These are phyloP conservation scores for Colletotrichum theobromicola DNA, from an alignment of 2,329 filamentous ascomycete species.

Conservation along the genomic window DNA sequence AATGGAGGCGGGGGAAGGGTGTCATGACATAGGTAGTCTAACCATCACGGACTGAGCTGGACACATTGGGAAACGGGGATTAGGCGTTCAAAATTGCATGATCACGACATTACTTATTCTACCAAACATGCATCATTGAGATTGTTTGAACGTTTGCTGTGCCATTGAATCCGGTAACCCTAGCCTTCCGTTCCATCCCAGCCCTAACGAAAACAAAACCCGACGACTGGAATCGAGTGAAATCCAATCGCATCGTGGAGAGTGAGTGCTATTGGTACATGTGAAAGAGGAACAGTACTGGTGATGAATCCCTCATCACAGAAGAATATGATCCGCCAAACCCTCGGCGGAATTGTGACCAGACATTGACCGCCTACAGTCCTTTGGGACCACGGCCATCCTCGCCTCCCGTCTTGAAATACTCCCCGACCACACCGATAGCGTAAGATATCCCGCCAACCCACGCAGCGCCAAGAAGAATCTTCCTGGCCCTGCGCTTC, in stretches of 20 bases:
- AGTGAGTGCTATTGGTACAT: constrained; percentile 1
- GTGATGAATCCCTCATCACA: neutral
- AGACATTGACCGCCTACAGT: neutral
- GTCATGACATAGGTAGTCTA: neutral
- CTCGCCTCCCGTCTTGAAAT: constrained; percentile 53
- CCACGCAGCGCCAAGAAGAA: constrained; percentile 59
- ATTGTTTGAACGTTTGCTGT: neutral
- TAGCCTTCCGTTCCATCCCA: neutral
- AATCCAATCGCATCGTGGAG: neutral
- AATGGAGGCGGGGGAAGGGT: neutral
- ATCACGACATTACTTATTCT: neutral
- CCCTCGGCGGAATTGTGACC: too few relatives aligned
- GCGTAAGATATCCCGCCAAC: constrained; percentile 62
- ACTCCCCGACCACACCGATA: constrained; percentile 63
- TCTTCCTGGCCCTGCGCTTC: constrained; percentile 48
- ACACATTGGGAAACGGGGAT: neutral
- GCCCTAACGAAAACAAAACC: neutral
- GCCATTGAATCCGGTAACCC: neutral
- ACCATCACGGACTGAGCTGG: neutral
- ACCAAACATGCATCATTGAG: neutral
- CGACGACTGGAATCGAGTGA: neutral
- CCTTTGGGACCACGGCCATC: constrained; percentile 42
- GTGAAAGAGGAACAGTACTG: neutral
- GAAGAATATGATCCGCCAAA: neutral
- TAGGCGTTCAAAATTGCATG: neutral